Percentiles rank a stretch among this genome's conserved stretches.
These are phyloP conservation scores for Neonectria coccinea DNA, from an alignment of 2,329 filamentous ascomycete species.

Conservation along the genomic window DNA sequence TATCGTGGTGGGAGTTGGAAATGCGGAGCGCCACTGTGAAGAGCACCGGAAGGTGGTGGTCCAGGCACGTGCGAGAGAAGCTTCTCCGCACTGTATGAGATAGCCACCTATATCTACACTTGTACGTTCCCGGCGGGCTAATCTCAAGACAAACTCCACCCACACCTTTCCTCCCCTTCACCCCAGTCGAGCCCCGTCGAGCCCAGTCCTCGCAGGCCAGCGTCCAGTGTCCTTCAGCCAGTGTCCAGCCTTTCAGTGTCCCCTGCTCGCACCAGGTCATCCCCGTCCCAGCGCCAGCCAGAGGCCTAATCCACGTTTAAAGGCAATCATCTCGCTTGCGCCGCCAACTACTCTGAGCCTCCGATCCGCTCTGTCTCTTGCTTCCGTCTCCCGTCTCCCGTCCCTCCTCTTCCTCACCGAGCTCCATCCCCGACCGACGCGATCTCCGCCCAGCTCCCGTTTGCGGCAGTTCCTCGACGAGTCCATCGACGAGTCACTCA, in stretches of 20 bases:
- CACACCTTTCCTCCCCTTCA: conserved; percentile 52
- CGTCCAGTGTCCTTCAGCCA: conserved; percentile 32
- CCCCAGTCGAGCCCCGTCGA: conserved; percentile 40
- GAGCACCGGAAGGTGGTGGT: accelerated
- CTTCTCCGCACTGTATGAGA: conserved; percentile 32
- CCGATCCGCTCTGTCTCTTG: conserved; percentile 53
- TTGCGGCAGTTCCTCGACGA: conserved; percentile 30
- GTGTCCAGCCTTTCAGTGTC: conserved; percentile 35
- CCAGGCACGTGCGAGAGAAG: conserved; percentile 10
- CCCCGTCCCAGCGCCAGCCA: conserved; percentile 50
- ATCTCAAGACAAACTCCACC: conserved; percentile 57
- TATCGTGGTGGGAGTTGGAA: conserved; percentile 28
- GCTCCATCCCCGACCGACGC: conserved; percentile 47
- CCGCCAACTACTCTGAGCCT: conserved; percentile 60
- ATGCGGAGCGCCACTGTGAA: conserved; percentile 15
- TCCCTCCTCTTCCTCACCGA: conserved; percentile 45
- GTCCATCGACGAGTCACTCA: conserved; percentile 34
- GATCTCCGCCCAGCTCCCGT: conserved; percentile 41
- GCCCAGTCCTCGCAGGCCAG: conserved; percentile 27
- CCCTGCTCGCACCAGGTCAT: conserved; percentile 45
- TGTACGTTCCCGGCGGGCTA: conserved; percentile 50
- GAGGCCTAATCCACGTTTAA: conserved; percentile 55
- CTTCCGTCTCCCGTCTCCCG: conserved; percentile 38
- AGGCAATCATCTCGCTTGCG: conserved; percentile 66
- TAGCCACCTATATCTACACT: conserved; percentile 49